Conservation (phyloP, 129 eudicot species). For the Logfia minima region DNA sequence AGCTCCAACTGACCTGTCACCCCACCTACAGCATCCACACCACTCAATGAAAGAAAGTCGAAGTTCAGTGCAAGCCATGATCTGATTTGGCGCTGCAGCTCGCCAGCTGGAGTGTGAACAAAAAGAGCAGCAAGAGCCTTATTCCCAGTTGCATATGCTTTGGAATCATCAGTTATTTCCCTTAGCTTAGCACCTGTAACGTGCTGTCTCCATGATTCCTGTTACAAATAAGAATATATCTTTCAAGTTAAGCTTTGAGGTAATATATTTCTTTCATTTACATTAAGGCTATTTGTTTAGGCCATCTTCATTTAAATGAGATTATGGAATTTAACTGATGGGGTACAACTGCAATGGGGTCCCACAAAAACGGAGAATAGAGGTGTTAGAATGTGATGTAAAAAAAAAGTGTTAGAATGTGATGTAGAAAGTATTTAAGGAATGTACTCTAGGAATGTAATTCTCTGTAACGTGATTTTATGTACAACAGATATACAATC, state of each 20-base stretch:
- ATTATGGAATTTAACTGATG: neutral
- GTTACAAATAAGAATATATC: conserved; percentile 15
- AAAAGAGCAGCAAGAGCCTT: conserved; percentile 94
- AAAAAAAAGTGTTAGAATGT: neutral
- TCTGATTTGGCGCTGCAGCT: conserved; percentile 94
- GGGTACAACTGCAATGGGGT: neutral
- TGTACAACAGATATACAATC: neutral
- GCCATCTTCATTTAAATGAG: neutral
- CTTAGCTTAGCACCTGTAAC: conserved; percentile 94
- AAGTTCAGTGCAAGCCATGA: conserved; percentile 97
- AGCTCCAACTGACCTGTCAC: conserved; percentile 92
- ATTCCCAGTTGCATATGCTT: conserved; percentile 79
- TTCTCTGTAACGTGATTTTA: too few relatives aligned
- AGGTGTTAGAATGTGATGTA: neutral
- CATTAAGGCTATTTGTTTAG: neutral
- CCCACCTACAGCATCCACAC: conserved; percentile 75
- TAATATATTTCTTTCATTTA: neutral
- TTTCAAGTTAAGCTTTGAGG: neutral
- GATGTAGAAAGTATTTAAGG: neutral
- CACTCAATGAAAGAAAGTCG: conserved; percentile 88
- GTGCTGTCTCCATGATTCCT: conserved; percentile 97
- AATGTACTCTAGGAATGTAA: neutral
- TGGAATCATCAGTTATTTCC: conserved; percentile 96
- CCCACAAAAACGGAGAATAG: neutral
- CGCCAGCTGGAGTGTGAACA: conserved; percentile 99